These are phyloP conservation scores for Taphrina confusa DNA, from an alignment of 1,139 yeast species.

Conservation along the genomic window DNA sequence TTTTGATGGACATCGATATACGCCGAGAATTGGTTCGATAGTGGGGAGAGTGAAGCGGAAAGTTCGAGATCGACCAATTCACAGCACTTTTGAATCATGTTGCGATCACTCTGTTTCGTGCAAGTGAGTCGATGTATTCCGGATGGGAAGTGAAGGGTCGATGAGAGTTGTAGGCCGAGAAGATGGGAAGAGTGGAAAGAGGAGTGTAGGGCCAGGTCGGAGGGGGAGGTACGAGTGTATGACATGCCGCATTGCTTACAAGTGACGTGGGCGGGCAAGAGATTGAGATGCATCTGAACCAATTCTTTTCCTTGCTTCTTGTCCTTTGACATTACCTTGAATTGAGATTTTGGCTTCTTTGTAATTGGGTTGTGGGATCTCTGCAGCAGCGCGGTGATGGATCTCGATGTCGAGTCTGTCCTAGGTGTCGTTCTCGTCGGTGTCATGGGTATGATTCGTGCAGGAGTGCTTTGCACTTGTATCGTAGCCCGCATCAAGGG, in stretches of 20 bases:
- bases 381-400: slow-evolving; percentile 14
- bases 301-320: background rate
- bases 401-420: background rate
- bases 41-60: slow-evolving; percentile 17
- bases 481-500: background rate
- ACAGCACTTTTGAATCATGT: slow-evolving; percentile 18
- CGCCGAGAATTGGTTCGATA: slow-evolving; percentile 1
- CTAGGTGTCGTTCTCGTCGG: background rate
- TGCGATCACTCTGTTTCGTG: background rate
- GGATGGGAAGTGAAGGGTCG: background rate
- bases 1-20: background rate
- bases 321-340: background rate
- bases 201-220: slow-evolving; percentile 12
- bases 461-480: background rate
- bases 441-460: background rate
- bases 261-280: slow-evolving; percentile 28
- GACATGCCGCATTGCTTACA: slow-evolving; percentile 32
- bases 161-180: slow-evolving; percentile 1
- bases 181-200: slow-evolving; percentile 17
- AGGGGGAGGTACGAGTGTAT: slow-evolving; percentile 14
- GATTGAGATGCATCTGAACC: slow-evolving; percentile 31
- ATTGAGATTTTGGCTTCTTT: background rate
- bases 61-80: slow-evolving; percentile 28
- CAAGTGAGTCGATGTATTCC: slow-evolving; percentile 6
- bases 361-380: background rate